Evolutionary conservation across 2,329 filamentous ascomycete genomes (phyloP), one percentile per base, ranked within the genome.

Genomic region (Claviceps arundinis): DNA sequence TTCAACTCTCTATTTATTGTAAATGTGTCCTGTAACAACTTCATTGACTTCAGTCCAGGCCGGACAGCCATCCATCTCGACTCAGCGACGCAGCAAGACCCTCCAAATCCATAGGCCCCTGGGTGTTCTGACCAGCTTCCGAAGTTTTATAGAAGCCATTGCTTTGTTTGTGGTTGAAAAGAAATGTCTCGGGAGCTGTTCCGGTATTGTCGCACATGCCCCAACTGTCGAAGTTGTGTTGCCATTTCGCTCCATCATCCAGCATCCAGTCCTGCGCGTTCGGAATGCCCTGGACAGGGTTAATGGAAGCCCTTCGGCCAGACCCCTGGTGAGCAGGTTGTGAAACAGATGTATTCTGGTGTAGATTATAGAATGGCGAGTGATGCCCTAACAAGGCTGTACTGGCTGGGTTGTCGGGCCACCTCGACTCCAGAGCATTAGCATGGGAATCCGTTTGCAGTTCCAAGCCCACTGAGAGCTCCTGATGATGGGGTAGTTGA

Each of bases 221-320:
- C 77, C 77, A 81, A 2, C 69, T 64, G 51, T 78, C 72, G 58
- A 80, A 81, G 54, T 77, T 73, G 51, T 78, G 75, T 53, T 80
- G 76, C 76, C 77, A 80, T 54, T 70, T 75, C 26, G 74, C 76
- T 17, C 77, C 73, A 54, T 81, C 78, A 50, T 72, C 78, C 19
- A 81, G 62, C 57, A 79, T 77, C 75, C 76, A 81, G 41, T 80
- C 75, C 55, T 76, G 73, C 8, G 72, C 72, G 54, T 79, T 76
- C 45, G 5, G 65, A 64, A 55, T 61, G 52, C 16, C 52, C 61
- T 52, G 53, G 62, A 47, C 43, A 59, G 40, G 57, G 16, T 16
- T 43, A 42, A 7, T 19, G 8, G 37, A 16, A 6, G 43, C n/a
- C 13, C 52, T 53, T 6, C 45, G 22, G 9, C 47, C 34, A 37